These are phyloP conservation scores for Heterobasidion occidentale DNA, from an alignment of 1,284 basidiomycete species.

Conservation along the genomic window DNA sequence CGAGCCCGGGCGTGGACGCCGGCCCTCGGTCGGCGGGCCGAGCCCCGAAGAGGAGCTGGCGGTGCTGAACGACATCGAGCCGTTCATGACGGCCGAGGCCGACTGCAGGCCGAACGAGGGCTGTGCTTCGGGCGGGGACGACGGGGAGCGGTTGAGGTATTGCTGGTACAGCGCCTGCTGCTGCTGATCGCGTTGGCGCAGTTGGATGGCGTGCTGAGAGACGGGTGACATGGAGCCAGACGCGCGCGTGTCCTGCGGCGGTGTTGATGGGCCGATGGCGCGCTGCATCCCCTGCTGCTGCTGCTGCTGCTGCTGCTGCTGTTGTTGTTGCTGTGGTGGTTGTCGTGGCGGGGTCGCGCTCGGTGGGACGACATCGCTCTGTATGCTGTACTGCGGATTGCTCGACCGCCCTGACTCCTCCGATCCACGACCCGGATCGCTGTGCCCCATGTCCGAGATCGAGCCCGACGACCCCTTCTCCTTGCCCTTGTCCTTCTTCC, in stretches of 20 bases:
- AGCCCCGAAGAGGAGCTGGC: constrained; percentile 24
- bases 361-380: not conserved
- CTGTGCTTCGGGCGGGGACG: constrained; percentile 64
- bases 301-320: constrained; percentile 21
- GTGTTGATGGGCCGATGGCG: constrained; percentile 7
- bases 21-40: constrained; percentile 32
- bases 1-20: constrained; percentile 61
- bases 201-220: constrained; percentile 46
- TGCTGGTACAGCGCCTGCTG: constrained; percentile 86
- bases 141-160: constrained; percentile 77
- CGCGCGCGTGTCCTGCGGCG: constrained; percentile 2
- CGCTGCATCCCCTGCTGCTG: constrained; percentile 19
- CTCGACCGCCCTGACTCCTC: constrained; percentile 48
- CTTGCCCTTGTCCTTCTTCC: constrained; percentile 76
- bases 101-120: constrained; percentile 65
- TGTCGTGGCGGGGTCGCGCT: constrained; percentile 10
- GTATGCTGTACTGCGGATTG: constrained; percentile 21
- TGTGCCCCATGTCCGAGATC: constrained; percentile 17
- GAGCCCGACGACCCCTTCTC: constrained; percentile 35
- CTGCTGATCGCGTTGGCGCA: constrained; percentile 83
- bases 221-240: constrained; percentile 13
- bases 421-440: constrained; percentile 30
- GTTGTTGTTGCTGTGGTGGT: constrained; percentile 6
- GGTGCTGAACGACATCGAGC: constrained; percentile 30
- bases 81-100: constrained; percentile 47